Evolutionary conservation across 2,329 filamentous ascomycete species (phyloP).

Genomic region (Colletotrichum sp.): DNA sequence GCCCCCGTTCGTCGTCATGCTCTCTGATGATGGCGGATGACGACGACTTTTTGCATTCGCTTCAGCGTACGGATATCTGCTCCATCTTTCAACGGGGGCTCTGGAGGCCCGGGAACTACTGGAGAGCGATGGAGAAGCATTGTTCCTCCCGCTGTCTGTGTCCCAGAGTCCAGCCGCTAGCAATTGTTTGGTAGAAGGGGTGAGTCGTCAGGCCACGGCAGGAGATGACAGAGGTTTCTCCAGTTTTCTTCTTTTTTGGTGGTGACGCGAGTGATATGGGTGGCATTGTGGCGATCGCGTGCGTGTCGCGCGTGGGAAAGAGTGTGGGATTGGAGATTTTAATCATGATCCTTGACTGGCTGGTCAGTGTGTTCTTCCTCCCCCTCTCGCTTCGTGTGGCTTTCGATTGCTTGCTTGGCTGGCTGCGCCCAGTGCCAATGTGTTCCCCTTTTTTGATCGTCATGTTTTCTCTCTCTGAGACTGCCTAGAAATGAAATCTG

Average conservation of each 20-base stretch:
- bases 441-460: not conserved
- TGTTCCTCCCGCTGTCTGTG: not conserved
- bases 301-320: not conserved
- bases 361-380: not conserved
- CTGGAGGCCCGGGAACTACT: not conserved
- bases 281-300: constrained; percentile 5
- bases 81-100: not conserved
- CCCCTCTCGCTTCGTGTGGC: not conserved
- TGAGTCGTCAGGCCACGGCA: not conserved
- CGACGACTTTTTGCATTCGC: not conserved
- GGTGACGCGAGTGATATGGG: not conserved
- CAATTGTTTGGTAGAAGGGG: not conserved
- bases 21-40: constrained; percentile 8
- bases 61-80: not conserved
- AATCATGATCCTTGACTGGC: not conserved
- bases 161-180: not conserved
- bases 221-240: not conserved
- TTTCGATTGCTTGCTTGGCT: not conserved
- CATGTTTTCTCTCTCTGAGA: not conserved
- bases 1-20: not conserved
- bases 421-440: not conserved
- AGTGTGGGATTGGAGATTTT: not conserved
- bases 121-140: not conserved
- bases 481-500: not conserved
- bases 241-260: not conserved